A percentile compares a stretch with the other conserved stretches of the same genome.
Conservation (phyloP, 192 early-diverging fungal species). For the Coemansia sp. region DNA sequence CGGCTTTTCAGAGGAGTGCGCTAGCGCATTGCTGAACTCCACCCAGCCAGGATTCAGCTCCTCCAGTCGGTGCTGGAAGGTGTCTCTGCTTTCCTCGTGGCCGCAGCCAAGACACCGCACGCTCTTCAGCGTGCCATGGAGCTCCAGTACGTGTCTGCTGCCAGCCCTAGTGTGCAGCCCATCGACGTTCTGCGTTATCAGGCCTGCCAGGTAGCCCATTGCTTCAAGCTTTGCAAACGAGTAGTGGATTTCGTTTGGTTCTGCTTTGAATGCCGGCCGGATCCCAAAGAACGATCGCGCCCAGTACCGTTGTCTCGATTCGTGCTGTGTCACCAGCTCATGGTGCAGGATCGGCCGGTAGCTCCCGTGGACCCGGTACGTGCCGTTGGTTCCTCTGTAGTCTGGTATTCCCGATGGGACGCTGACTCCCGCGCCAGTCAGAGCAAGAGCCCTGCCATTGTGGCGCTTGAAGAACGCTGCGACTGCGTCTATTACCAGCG, state of each 20-base stretch:
- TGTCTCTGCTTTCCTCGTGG: conserved; percentile 53
- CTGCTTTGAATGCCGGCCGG: conserved; percentile 63
- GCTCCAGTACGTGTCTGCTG: conserved; percentile 65
- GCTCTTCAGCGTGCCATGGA: conserved; percentile 79
- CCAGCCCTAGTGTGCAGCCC: conserved; percentile 71
- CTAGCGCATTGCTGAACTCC: conserved; percentile 45
- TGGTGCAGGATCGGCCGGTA: conserved; percentile 87
- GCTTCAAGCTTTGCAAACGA: conserved; percentile 59
- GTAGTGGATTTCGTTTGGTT: conserved; percentile 75
- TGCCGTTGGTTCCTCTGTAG: conserved; percentile 78
- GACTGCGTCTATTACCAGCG: conserved; percentile 15
- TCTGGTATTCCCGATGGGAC: conserved; percentile 78
- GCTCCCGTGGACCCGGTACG: conserved; percentile 68
- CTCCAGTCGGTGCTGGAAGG: conserved; percentile 67
- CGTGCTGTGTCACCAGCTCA: conserved; percentile 61
- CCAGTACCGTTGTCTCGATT: conserved; percentile 86
- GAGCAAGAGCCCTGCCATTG: conserved; percentile 31
- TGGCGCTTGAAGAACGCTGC: conserved; percentile 33
- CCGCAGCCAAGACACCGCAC: conserved; percentile 77
- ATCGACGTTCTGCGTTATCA: conserved; percentile 96
- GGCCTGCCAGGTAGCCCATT: conserved; percentile 46
- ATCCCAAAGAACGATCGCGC: conserved; percentile 85
- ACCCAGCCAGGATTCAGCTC: conserved; percentile 71
- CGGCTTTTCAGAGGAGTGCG: conserved; percentile 46
- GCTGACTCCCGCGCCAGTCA: conserved; percentile 58